Evolutionary conservation across 805 yeast genomes (phyloP).

Genomic region (Lachancea sp.): DNA sequence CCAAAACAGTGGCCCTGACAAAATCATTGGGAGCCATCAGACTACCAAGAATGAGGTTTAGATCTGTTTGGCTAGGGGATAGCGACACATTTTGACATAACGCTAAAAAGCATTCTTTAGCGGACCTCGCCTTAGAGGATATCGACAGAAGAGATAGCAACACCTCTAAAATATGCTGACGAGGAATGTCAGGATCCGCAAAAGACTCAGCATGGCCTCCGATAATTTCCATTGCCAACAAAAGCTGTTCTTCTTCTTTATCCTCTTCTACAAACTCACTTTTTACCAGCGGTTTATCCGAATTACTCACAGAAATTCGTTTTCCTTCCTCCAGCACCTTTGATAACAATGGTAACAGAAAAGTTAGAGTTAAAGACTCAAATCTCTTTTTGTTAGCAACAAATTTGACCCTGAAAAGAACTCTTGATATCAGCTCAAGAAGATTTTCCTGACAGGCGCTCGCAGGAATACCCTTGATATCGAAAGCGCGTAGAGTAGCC

Average conservation of each 20-base stretch:
- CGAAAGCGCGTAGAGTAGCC: conserved; percentile 56
- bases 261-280: conserved; percentile 75
- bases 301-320: conserved; percentile 44
- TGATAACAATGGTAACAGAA: conserved; percentile 66
- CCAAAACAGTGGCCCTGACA: conserved; percentile 75
- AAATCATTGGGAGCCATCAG: conserved; percentile 56
- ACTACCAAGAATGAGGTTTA: conserved; percentile 49
- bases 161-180: conserved; percentile 54
- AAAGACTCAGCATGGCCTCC: conserved; percentile 63
- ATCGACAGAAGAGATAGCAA: conserved; percentile 61
- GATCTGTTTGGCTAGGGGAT: conserved; percentile 50
- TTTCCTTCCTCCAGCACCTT: conserved; percentile 65
- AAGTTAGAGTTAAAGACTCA: conserved; percentile 62
- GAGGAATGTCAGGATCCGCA: conserved; percentile 59
- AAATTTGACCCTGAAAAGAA: conserved; percentile 70
- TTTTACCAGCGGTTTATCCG: conserved; percentile 46
- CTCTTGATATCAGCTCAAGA: conserved; percentile 50
- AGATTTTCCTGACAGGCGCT: conserved; percentile 46
- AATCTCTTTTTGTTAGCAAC: conserved; percentile 66
- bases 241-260: conserved; percentile 80
- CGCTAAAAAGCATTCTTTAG: conserved; percentile 77
- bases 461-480: conserved; percentile 40
- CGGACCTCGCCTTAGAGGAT: conserved; percentile 71
- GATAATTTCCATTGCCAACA: conserved; percentile 70
- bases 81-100: conserved; percentile 71